Percentiles rank a stretch among this genome's conserved stretches.
These are phyloP conservation scores for Chamaenerion angustifolium DNA, from an alignment of 345 rosid genomes.

Conservation along the genomic window DNA sequence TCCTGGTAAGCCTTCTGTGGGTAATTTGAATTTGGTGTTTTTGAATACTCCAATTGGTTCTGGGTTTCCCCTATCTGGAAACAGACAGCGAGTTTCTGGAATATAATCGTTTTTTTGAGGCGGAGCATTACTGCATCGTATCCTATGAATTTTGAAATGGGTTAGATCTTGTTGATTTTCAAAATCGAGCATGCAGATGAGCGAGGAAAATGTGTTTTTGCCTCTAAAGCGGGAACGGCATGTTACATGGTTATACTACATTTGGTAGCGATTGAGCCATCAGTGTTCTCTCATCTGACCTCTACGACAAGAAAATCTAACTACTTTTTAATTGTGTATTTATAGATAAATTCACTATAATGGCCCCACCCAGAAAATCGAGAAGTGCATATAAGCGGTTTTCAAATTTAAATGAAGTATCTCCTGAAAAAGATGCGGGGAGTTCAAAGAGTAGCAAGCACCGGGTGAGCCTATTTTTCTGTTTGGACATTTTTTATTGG, in stretches of 20 bases:
- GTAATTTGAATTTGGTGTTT: background rate
- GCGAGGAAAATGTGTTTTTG: background rate
- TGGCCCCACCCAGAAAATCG: conserved; percentile 75
- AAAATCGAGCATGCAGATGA: background rate
- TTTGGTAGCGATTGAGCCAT: background rate
- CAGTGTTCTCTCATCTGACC: background rate
- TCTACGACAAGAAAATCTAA: background rate
- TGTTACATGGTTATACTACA: background rate
- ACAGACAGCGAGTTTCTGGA: too few species aligned
- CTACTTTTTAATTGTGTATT: background rate
- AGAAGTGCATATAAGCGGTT: conserved; percentile 65
- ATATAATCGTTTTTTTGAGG: background rate
- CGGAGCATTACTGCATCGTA: background rate
- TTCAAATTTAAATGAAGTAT: conserved; percentile 36
- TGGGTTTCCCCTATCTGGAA: too few species aligned
- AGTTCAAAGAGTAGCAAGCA: conserved; percentile 42
- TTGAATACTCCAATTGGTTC: too few species aligned
- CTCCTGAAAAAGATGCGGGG: conserved; percentile 46
- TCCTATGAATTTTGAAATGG: background rate
- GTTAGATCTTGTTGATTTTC: background rate
- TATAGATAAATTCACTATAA: conserved; percentile 10
- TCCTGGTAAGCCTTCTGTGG: background rate
- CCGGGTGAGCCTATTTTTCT: conserved; percentile 33
- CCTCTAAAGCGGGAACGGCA: background rate
- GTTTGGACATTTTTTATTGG: background rate